Percentiles rank a stretch among this genome's conserved stretches.
phyloP scores from a whole-genome alignment of 1,284 basidiomycete genomes.

The Tylopilus sp. region DNA sequence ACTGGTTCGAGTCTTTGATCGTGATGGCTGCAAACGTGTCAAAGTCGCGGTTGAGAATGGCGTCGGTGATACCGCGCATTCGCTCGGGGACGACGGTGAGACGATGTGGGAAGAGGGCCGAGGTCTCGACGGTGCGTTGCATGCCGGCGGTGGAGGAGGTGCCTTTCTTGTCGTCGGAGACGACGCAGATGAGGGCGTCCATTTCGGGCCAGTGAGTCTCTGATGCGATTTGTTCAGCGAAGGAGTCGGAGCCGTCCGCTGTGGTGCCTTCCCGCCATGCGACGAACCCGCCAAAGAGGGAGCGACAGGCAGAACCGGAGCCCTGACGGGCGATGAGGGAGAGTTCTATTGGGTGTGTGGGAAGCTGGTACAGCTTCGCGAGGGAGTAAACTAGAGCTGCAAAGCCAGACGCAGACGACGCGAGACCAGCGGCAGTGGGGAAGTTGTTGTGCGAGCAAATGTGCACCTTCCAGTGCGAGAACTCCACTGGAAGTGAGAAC shows the following conservation, averaged over 20 bases:
- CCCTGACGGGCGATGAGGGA: slow-evolving; percentile 96
- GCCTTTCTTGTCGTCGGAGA: slow-evolving; percentile 95
- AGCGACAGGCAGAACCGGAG: slow-evolving; percentile 96
- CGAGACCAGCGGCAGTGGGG: slow-evolving; percentile 96
- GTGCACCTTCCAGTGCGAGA: slow-evolving; percentile 74
- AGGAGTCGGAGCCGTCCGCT: slow-evolving; percentile 78
- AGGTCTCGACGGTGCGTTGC: slow-evolving; percentile 96
- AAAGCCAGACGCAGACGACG: slow-evolving; percentile 96
- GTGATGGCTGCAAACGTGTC: slow-evolving; percentile 87
- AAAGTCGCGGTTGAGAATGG: slow-evolving; percentile 83
- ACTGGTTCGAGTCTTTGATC: slow-evolving; percentile 97
- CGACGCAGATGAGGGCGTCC: slow-evolving; percentile 97
- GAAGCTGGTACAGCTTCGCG: slow-evolving; percentile 83
- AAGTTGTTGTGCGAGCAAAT: slow-evolving; percentile 98
- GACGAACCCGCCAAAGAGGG: slow-evolving; percentile 95
- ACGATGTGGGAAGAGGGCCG: slow-evolving; percentile 83
- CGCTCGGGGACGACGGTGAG: slow-evolving; percentile 89
- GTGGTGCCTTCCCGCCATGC: slow-evolving; percentile 75
- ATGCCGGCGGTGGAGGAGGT: slow-evolving; percentile 94
- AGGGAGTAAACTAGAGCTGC: slow-evolving; percentile 93
- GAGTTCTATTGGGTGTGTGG: slow-evolving; percentile 65
- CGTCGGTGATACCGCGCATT: slow-evolving; percentile 79
- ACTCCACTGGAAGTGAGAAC: slow-evolving; percentile 38
- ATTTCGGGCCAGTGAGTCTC: slow-evolving; percentile 91
- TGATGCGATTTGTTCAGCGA: slow-evolving; percentile 86